Conservation (phyloP, 73 alveolate genomes). For the Loxodes magnus region DNA sequence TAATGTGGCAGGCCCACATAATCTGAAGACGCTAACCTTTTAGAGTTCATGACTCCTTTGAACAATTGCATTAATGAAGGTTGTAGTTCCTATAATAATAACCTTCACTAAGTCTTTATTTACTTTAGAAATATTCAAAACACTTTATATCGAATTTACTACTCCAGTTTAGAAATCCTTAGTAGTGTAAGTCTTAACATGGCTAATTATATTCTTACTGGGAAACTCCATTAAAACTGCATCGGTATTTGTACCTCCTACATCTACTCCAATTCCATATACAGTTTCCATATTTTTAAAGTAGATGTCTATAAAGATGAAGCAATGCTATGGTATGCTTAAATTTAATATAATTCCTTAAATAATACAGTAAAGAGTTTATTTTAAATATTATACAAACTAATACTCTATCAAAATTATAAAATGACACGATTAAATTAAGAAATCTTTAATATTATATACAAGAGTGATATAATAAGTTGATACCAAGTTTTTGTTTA, state of each 20-base stretch:
- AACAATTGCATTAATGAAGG: conserved; percentile 14
- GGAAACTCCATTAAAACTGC: conserved; percentile 1
- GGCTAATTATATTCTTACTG: neutral
- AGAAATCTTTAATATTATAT: too few relatives aligned
- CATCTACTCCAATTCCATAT: conserved; percentile 9
- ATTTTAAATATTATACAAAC: too few relatives aligned
- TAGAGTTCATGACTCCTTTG: conserved; percentile 3
- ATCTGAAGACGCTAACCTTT: conserved; percentile 8
- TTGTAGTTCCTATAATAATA: conserved; percentile 13
- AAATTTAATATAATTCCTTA: too few relatives aligned
- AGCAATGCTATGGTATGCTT: too few relatives aligned
- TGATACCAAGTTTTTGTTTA: too few relatives aligned
- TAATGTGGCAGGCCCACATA: conserved; percentile 7
- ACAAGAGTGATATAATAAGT: too few relatives aligned
- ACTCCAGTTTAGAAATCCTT: conserved; percentile 12
- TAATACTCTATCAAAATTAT: too few relatives aligned
- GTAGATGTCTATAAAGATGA: too few relatives aligned
- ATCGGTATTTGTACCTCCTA: conserved; percentile 14
- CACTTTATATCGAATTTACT: neutral
- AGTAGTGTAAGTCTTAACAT: conserved; percentile 11
- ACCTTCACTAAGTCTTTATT: neutral
- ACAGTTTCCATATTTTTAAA: too few relatives aligned
- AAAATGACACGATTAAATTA: too few relatives aligned
- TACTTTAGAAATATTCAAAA: neutral
- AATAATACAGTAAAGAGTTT: too few relatives aligned